Base-by-base conservation (phyloP, 2,329 filamentous ascomycete species). In the Fusarium pilosicola region DNA sequence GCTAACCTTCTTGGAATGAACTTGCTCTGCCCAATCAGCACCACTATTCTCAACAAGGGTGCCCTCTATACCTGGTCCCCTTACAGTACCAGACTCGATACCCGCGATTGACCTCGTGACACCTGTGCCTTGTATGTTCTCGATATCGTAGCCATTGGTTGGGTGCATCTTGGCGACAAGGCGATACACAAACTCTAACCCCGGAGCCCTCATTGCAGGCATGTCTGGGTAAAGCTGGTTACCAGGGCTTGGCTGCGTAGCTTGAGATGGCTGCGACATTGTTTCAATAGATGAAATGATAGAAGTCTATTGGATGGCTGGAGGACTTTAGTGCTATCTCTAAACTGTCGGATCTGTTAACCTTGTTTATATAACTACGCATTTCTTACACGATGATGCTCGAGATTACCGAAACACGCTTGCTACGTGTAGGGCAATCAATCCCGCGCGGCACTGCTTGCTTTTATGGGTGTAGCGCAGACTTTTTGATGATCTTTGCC, bases 111-210 rank as follows among this genome's bases (percentile, higher is more conserved):
- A 44, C 38, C 54, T 39, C 7, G 54, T 57, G 10, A 57, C 30
- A 34, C 55, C 55, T 26, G 41, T 45, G 18, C 55, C 55, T 17
- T 57, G 55, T 11, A 57, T 45, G 24, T 45, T 57, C n/a, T 57
- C 55, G 9, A 57, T 34, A 22, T 57, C 55, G 14, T 56, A 56
- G 26, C 24, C 36, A 32, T 56, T 30, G 15, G 36, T 56, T 15
- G 52, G 38, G 7, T 56, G 52, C 52, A 56, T 56, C 14, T 42
- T 56, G 20, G 52, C 52, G n/a, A 56, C 52, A 41, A 56, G 52
- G 18, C 52, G 52, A 41, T 41, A 56, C 20, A 56, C 52, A 56
- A 56, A 56, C 26, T 56, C 52, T 20, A 56, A 42, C 7, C 36
- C 26, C 3, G 52, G 52, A n/a, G 52, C 52, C 11, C 52, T 18